These are phyloP conservation scores for Fusarium xylarioides DNA, from an alignment of 2,329 filamentous ascomycete species.

Conservation along the genomic window DNA sequence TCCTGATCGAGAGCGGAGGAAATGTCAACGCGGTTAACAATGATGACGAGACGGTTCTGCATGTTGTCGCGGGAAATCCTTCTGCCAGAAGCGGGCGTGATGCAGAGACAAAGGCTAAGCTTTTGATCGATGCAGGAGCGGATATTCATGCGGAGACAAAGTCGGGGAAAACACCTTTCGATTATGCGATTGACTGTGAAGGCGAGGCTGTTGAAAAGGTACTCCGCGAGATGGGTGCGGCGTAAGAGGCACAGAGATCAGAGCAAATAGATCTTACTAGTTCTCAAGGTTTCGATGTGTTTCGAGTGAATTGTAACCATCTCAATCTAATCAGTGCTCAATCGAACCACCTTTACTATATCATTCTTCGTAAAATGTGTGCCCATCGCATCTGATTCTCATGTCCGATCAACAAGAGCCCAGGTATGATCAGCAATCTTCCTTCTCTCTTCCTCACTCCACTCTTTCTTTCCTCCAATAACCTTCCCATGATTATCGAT, in stretches of 20 bases:
- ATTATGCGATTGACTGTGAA: background rate
- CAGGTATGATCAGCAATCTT: constrained; percentile 46
- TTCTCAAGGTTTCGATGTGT: too few relatives aligned
- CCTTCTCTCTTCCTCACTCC: constrained; percentile 41
- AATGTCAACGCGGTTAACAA: background rate
- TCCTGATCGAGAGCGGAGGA: background rate
- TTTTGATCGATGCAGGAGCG: background rate
- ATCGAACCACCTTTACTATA: too few relatives aligned
- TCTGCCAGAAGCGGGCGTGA: fast-evolving
- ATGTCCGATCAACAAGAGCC: background rate
- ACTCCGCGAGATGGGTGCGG: background rate
- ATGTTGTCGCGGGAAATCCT: background rate
- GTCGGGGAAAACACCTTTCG: background rate
- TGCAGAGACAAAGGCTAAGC: background rate
- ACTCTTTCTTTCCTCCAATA: constrained; percentile 38
- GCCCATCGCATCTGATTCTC: background rate
- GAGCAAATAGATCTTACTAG: background rate
- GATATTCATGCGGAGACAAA: background rate
- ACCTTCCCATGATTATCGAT: constrained; percentile 43
- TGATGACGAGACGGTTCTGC: background rate
- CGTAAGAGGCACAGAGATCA: background rate
- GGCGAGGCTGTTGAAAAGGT: background rate
- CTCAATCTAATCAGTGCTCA: too few relatives aligned
- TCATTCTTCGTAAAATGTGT: too few relatives aligned
- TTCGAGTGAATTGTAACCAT: too few relatives aligned